These are phyloP conservation scores for Misopates orontium DNA, from an alignment of 257 asterid genomes.

Conservation along the genomic window DNA sequence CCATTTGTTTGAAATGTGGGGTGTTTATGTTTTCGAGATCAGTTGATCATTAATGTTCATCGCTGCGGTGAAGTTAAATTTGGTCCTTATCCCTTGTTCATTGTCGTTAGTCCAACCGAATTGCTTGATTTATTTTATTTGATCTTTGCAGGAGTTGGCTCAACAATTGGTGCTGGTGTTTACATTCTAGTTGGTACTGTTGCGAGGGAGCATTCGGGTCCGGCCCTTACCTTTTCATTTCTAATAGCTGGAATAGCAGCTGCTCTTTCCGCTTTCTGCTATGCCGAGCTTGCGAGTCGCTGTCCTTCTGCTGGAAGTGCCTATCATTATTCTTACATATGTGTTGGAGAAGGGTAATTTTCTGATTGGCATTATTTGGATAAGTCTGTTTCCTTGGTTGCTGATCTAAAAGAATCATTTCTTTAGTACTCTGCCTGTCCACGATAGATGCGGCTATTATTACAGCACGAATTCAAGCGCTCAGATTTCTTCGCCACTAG, in stretches of 20 bases:
- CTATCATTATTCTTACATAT: slow-evolving; percentile 91
- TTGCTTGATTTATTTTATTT: slow-evolving; percentile 5
- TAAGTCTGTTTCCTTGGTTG: too few relatives aligned
- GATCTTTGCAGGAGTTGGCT: slow-evolving; percentile 74
- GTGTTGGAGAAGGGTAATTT: slow-evolving; percentile 89
- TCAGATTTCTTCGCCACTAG: background rate
- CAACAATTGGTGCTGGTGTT: slow-evolving; percentile 96
- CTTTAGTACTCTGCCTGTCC: too few relatives aligned
- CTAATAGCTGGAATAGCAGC: slow-evolving; percentile 96
- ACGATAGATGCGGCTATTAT: too few relatives aligned
- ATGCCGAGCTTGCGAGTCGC: slow-evolving; percentile 91
- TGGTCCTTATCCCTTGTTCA: background rate
- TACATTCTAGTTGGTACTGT: slow-evolving; percentile 94
- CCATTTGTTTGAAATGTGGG: slow-evolving; percentile 9
- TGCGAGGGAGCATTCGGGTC: slow-evolving; percentile 96
- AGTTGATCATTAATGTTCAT: slow-evolving; percentile 6
- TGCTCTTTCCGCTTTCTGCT: slow-evolving; percentile 94
- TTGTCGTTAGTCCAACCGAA: background rate
- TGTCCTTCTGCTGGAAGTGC: slow-evolving; percentile 99
- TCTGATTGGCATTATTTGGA: background rate
- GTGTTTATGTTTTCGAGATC: background rate
- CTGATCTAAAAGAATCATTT: too few relatives aligned
- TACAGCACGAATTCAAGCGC: too few relatives aligned
- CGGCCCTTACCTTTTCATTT: slow-evolving; percentile 86
- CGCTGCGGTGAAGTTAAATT: slow-evolving; percentile 8